Percentiles rank a stretch among this genome's conserved stretches.
These are phyloP conservation scores for Bruguiera sexangula DNA, from an alignment of 345 rosid genomes.

Conservation along the genomic window DNA sequence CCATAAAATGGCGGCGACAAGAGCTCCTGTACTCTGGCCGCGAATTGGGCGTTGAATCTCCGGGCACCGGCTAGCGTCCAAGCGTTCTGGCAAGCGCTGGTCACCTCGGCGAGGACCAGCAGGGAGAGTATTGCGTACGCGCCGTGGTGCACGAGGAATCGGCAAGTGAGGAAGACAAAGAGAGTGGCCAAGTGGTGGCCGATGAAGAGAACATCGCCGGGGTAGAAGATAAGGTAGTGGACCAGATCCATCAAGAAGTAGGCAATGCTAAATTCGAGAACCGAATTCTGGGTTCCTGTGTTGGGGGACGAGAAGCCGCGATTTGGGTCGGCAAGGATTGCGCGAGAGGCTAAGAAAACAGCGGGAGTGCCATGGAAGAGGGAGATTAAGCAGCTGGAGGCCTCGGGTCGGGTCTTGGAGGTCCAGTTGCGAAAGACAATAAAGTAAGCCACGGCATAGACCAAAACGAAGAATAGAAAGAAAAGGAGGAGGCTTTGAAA, in stretches of 20 bases:
- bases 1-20: slow-evolving; percentile 73
- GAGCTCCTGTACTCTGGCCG: slow-evolving; percentile 44
- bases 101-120: slow-evolving; percentile 71
- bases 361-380: slow-evolving; percentile 85
- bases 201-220: slow-evolving; percentile 80
- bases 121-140: slow-evolving; percentile 62
- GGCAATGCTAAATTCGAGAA: slow-evolving; percentile 76
- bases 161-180: slow-evolving; percentile 80
- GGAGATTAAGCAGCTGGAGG: slow-evolving; percentile 77
- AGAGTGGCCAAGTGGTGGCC: slow-evolving; percentile 83
- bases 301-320: slow-evolving; percentile 58
- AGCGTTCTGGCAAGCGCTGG: slow-evolving; percentile 83
- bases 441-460: slow-evolving; percentile 52
- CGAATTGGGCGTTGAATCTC: slow-evolving; percentile 43
- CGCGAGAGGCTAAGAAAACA: slow-evolving; percentile 52
- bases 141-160: slow-evolving; percentile 67
- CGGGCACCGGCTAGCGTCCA: slow-evolving; percentile 75
- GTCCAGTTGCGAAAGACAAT: slow-evolving; percentile 67
- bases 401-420: slow-evolving; percentile 62
- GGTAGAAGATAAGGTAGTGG: slow-evolving; percentile 73
- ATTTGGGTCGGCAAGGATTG: slow-evolving; percentile 42
- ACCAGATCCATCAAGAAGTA: slow-evolving; percentile 76
- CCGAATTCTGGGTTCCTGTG: slow-evolving; percentile 46
- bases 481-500: slow-evolving; percentile 45
- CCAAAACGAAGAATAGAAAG: slow-evolving; percentile 49